Evolutionary conservation across 2,329 filamentous ascomycete species (phyloP).

Genomic region (Endoconidiophora polonica): DNA sequence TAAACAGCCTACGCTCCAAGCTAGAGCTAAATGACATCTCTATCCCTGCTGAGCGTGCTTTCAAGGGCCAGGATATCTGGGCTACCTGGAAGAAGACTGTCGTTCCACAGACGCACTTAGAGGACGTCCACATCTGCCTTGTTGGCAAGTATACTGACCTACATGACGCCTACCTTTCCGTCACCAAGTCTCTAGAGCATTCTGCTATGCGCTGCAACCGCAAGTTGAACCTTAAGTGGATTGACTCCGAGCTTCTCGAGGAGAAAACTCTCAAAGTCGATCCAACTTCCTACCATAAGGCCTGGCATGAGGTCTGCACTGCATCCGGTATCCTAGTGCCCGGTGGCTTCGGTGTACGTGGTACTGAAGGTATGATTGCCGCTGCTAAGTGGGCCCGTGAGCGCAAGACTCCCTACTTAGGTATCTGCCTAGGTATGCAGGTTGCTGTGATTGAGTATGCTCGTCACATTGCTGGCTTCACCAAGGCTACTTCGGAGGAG

Average conservation of each 20-base stretch:
- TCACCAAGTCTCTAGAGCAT: slow-evolving; percentile 80
- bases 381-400: slow-evolving; percentile 77
- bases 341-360: slow-evolving; percentile 66
- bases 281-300: slow-evolving; percentile 63
- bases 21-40: slow-evolving; percentile 45
- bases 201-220: slow-evolving; percentile 70
- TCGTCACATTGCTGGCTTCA: slow-evolving; percentile 53
- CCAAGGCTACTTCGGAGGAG: slow-evolving; percentile 38
- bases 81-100: slow-evolving; percentile 60
- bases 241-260: slow-evolving; percentile 77
- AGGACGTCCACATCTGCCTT: slow-evolving; percentile 63
- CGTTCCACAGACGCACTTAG: slow-evolving; percentile 45
- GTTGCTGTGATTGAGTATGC: slow-evolving; percentile 82
- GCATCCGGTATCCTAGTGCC: slow-evolving; percentile 50
- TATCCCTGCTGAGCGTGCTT: slow-evolving; percentile 35
- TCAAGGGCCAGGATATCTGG: slow-evolving; percentile 58
- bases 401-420: slow-evolving; percentile 66
- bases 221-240: slow-evolving; percentile 66
- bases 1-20: slow-evolving; percentile 46
- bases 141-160: slow-evolving; percentile 85
- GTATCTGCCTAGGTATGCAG: slow-evolving; percentile 86
- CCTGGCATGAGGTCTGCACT: slow-evolving; percentile 65
- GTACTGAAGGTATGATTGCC: slow-evolving; percentile 78
- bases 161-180: slow-evolving; percentile 71
- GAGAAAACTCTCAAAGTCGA: slow-evolving; percentile 40